These are phyloP conservation scores for Neurospora tetraspora DNA, from an alignment of 495 filamentous ascomycete genomes.

Conservation along the genomic window DNA sequence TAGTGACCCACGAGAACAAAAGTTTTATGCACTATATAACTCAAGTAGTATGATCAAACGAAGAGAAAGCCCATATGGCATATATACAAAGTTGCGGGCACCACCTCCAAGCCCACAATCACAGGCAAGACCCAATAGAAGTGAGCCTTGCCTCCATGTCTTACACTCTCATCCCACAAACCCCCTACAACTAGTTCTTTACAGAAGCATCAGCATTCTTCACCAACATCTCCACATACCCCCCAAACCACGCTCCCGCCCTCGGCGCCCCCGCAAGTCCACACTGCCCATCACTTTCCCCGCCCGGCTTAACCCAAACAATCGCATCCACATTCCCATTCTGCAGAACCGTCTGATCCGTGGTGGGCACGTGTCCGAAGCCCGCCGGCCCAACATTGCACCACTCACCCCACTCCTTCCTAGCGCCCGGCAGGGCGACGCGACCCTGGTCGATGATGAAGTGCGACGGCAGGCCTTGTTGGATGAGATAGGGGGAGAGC, in stretches of 20 bases:
- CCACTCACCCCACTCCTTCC: constrained; percentile 61
- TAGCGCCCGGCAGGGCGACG: constrained; percentile 43
- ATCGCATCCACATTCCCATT: constrained; percentile 57
- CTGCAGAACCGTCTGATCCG: constrained; percentile 34
- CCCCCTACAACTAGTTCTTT: too few species aligned
- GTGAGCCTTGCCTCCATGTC: too few species aligned
- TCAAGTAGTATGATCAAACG: too few species aligned
- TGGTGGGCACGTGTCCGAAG: constrained; percentile 54
- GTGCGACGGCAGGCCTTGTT: constrained; percentile 50
- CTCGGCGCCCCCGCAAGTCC: constrained; percentile 50
- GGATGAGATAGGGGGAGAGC: constrained; percentile 47
- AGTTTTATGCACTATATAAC: too few species aligned
- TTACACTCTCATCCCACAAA: too few species aligned
- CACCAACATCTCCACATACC: constrained; percentile 56
- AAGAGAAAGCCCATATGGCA: too few species aligned
- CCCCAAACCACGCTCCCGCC: constrained; percentile 64
- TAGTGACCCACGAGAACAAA: too few species aligned
- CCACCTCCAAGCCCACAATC: too few species aligned
- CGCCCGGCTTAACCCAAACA: constrained; percentile 72
- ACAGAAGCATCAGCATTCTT: constrained; percentile 46
- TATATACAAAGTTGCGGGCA: too few species aligned
- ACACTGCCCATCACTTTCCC: constrained; percentile 66
- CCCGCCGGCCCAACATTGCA: constrained; percentile 62
- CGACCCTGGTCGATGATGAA: constrained; percentile 47
- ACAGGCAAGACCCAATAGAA: too few species aligned